Evolutionary conservation across 1,284 basidiomycete species (phyloP).

Genomic region (Laetiporus sulphureus): DNA sequence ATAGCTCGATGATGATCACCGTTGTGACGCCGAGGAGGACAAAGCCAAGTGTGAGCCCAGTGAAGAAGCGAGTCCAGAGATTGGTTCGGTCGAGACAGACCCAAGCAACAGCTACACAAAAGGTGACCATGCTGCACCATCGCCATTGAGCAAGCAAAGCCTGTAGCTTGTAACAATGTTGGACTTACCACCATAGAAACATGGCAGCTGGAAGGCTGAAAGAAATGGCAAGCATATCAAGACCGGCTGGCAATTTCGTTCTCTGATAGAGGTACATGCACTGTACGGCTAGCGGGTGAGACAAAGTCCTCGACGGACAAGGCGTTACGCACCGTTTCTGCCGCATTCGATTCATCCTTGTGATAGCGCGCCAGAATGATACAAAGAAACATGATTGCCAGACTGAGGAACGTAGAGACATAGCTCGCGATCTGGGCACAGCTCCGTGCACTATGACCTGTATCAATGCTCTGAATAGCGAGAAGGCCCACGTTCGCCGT

Average conservation of each 20-base stretch:
- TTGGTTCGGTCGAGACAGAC: slow-evolving; percentile 7
- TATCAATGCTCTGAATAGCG: slow-evolving; percentile 28
- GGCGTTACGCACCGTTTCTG: too few relatives aligned
- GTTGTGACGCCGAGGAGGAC: neutral
- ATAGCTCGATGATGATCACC: slow-evolving; percentile 1
- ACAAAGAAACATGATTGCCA: slow-evolving; percentile 20
- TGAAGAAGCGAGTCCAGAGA: slow-evolving; percentile 1
- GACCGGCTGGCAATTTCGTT: slow-evolving; percentile 5
- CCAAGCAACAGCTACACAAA: slow-evolving; percentile 11
- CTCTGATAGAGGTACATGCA: slow-evolving; percentile 13
- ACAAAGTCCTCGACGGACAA: too few relatives aligned
- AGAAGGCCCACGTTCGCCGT: slow-evolving; percentile 36
- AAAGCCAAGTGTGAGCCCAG: slow-evolving; percentile 1
- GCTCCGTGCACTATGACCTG: slow-evolving; percentile 7
- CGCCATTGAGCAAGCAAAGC: too few relatives aligned
- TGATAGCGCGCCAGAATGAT: slow-evolving; percentile 15
- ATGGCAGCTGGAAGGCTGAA: slow-evolving; percentile 22
- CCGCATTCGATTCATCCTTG: slow-evolving; percentile 13
- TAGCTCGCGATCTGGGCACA: slow-evolving; percentile 23
- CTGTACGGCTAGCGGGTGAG: too few relatives aligned
- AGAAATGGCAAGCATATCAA: slow-evolving; percentile 18
- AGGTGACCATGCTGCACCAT: slow-evolving; percentile 12
- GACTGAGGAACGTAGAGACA: slow-evolving; percentile 19
- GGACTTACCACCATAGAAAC: slow-evolving; percentile 24
- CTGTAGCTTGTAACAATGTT: neutral